These are phyloP conservation scores for Boletales sp. DNA, from an alignment of 768 basidiomycete genomes.

Conservation along the genomic window DNA sequence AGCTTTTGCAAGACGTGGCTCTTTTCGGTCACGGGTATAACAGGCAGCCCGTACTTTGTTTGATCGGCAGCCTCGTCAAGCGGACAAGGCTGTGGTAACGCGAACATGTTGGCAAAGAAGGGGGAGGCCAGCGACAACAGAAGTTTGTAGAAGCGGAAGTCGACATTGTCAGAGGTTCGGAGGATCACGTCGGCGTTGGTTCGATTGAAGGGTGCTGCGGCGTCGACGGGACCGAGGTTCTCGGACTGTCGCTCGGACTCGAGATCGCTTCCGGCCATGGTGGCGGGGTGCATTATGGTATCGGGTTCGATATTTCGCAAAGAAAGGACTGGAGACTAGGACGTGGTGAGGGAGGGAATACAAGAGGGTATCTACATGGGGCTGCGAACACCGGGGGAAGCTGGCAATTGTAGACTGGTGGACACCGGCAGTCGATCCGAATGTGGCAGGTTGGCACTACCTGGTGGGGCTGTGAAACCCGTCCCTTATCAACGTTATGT, in stretches of 20 bases:
- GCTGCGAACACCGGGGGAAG: background rate
- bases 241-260: slow-evolving; percentile 3
- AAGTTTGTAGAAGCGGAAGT: slow-evolving; percentile 52
- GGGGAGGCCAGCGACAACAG: slow-evolving; percentile 55
- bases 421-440: background rate
- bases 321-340: slow-evolving; percentile 4
- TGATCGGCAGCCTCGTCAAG: slow-evolving; percentile 27
- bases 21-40: slow-evolving; percentile 49
- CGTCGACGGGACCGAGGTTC: slow-evolving; percentile 21
- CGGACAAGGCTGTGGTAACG: slow-evolving; percentile 42
- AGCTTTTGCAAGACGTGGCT: slow-evolving; percentile 38
- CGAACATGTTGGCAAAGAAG: slow-evolving; percentile 55
- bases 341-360: slow-evolving; percentile 10
- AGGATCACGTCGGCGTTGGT: slow-evolving; percentile 51
- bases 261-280: slow-evolving; percentile 1
- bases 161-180: slow-evolving; percentile 48
- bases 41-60: slow-evolving; percentile 34
- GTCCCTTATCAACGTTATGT: too few relatives aligned
- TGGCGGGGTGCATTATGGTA: background rate
- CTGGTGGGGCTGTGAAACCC: too few relatives aligned
- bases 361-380: slow-evolving; percentile 9
- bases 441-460: too few relatives aligned
- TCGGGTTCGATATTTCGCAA: slow-evolving; percentile 6
- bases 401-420: background rate
- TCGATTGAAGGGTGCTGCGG: slow-evolving; percentile 44